Percentiles rank a stretch among this genome's conserved stretches.
Evolutionary conservation across 345 rosid genomes (phyloP).

Genomic region (Luvunga scandens): DNA sequence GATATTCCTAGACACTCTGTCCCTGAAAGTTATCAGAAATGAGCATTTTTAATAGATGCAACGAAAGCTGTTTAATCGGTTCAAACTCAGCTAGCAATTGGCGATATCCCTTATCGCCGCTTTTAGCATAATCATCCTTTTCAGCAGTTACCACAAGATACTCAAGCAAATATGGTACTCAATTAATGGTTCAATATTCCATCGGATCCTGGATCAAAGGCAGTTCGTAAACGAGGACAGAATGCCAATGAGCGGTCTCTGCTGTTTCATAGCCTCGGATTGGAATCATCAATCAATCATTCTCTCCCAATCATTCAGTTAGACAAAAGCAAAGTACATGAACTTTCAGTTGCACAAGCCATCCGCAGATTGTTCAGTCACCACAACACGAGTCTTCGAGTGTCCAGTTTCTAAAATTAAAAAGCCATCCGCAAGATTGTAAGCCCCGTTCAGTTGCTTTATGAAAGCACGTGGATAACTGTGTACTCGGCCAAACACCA

Average conservation of each 20-base stretch:
- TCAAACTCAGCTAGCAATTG: no score
- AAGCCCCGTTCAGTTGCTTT: conserved; percentile 18
- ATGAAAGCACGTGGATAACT: conserved; percentile 10
- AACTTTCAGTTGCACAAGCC: no score
- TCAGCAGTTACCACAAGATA: conserved; percentile 21
- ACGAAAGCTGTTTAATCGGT: no score
- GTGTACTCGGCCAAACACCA: not conserved
- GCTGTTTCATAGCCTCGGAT: conserved; percentile 27
- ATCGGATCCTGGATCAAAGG: conserved; percentile 13
- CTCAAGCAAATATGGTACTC: conserved; percentile 11
- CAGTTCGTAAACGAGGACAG: conserved; percentile 11
- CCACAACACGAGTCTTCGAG: no score
- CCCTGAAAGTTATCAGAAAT: not conserved
- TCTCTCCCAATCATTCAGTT: no score
- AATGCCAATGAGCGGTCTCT: conserved; percentile 6
- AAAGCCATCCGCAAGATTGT: not conserved
- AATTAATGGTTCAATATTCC: not conserved
- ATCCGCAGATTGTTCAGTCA: no score
- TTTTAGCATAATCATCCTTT: not conserved
- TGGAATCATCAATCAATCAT: conserved; percentile 23
- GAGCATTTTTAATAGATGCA: not conserved
- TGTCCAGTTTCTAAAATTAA: no score
- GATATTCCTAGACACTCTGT: not conserved
- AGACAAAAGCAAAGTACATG: no score
- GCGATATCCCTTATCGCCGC: not conserved